Evolutionary conservation across 805 yeast genomes (phyloP).

Genomic region (Starmerella bacillaris): DNA sequence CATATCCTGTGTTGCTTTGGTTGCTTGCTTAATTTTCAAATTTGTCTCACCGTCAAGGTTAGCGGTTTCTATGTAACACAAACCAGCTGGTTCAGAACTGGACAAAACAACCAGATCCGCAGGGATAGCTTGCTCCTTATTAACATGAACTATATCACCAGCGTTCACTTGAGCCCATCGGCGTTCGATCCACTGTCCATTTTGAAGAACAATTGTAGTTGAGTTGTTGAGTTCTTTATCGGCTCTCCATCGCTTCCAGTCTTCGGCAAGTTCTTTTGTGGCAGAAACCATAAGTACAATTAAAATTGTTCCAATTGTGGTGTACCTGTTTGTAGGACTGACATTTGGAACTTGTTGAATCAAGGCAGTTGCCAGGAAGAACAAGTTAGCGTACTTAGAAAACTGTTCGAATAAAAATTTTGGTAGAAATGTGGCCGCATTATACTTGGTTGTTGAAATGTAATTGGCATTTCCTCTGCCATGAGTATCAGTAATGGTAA

Average conservation of each 20-base stretch:
- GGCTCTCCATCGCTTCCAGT: slow-evolving; percentile 68
- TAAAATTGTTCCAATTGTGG: slow-evolving; percentile 79
- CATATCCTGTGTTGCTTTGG: slow-evolving; percentile 53
- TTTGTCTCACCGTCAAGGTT: slow-evolving; percentile 96
- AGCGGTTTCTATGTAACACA: slow-evolving; percentile 94
- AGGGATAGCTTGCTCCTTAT: slow-evolving; percentile 79
- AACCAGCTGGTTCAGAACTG: slow-evolving; percentile 95
- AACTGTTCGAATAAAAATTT: slow-evolving; percentile 92
- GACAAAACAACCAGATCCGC: slow-evolving; percentile 75
- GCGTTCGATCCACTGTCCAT: slow-evolving; percentile 38
- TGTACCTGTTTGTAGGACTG: slow-evolving; percentile 86
- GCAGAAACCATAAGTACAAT: slow-evolving; percentile 84
- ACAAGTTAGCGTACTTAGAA: slow-evolving; percentile 88
- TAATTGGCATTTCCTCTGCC: slow-evolving; percentile 29
- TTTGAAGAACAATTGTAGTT: slow-evolving; percentile 43
- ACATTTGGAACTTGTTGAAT: slow-evolving; percentile 96
- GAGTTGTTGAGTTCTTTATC: slow-evolving; percentile 81
- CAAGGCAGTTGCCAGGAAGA: slow-evolving; percentile 75
- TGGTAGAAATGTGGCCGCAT: slow-evolving; percentile 79
- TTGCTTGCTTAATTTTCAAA: slow-evolving; percentile 80
- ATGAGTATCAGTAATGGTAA: background rate
- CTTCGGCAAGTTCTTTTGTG: slow-evolving; percentile 77
- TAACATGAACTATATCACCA: slow-evolving; percentile 76
- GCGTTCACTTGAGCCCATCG: slow-evolving; percentile 79
- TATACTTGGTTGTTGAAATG: slow-evolving; percentile 88